Base-by-base conservation (phyloP, 1,139 yeast genomes). In the Hyphopichia buzzinii region DNA sequence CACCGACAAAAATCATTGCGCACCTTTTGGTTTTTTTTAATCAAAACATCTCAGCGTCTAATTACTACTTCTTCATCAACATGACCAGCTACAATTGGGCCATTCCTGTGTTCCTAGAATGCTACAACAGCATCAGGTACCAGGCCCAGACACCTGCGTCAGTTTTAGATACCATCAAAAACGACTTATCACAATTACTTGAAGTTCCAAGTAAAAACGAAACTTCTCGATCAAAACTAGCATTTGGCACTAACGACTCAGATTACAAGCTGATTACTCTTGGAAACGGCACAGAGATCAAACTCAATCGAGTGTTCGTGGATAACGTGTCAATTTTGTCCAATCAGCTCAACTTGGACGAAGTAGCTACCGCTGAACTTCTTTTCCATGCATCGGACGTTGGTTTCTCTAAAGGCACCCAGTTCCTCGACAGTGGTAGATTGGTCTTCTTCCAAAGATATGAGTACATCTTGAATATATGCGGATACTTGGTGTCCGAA, bases 371-470 rank as follows among this genome's bases (percentile, higher is more conserved):
- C 3, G 73, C 72, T 4, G 72, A 70, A 47, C 41, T 69, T 37
- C 49, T 67, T 15, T 63, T 52, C 43, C 42, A 59, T 39, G 72
- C 86, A 3, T 54, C 69, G 4, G 57, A 59, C 3, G 62, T 71
- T 14, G 62, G 70, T 12, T 60, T 57, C 30, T 52, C 73, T 29
- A 67, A 75, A 22, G 89, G 86, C 4, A 63, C 80, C 5, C 64
- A 74, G 2, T 66, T 81, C 17, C 51, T 74, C 4, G 95, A 87
- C 48, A 73, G 81, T 23, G 95, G 92, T 1, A 73, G 81, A 45
- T 76, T 84, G n/a, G 70, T 79, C 5, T 88, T 76, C 53, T 86
- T 80, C 52, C 62, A 78, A 38, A 73, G 97, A 47, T 72, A 81
- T 36, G 84, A 80, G 50, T 84, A 78, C 47, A 79, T 89, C 15